Evolutionary conservation across 352 stramenopile genomes (phyloP).

Genomic region (Thalassiosira gravida): DNA sequence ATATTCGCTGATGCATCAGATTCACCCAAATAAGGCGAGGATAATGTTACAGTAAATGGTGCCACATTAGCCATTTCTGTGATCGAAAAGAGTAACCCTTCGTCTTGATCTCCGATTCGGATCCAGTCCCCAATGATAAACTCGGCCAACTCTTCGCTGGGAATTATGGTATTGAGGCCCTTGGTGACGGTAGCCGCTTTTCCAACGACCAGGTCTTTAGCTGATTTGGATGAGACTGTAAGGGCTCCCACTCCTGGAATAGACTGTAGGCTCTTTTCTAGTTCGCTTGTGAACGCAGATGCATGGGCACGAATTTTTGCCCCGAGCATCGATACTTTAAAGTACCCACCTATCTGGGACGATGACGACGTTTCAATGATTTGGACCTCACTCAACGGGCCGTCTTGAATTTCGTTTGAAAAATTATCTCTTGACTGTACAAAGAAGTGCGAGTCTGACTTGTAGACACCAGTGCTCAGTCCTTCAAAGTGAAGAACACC

Average conservation of each 20-base stretch:
- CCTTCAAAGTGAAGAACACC: conserved; percentile 72
- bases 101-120: conserved; percentile 85
- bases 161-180: conserved; percentile 85
- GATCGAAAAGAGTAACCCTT: conserved; percentile 89
- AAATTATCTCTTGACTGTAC: conserved; percentile 92
- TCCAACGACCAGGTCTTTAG: conserved; percentile 79
- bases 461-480: conserved; percentile 75
- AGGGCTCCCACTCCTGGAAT: conserved; percentile 88
- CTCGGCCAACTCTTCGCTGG: conserved; percentile 68
- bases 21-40: conserved; percentile 87
- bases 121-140: conserved; percentile 92
- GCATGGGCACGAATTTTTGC: conserved; percentile 77
- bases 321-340: conserved; percentile 86
- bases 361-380: conserved; percentile 89
- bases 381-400: conserved; percentile 89
- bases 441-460: conserved; percentile 85
- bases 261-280: conserved; percentile 86
- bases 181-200: conserved; percentile 87
- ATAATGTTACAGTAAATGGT: conserved; percentile 87
- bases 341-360: conserved; percentile 66
- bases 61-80: conserved; percentile 76
- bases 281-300: conserved; percentile 87
- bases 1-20: conserved; percentile 79
- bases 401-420: conserved; percentile 89
- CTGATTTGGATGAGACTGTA: conserved; percentile 89